These are phyloP conservation scores for Lasiosphaeria miniovina DNA, from an alignment of 495 filamentous ascomycete species.

Conservation along the genomic window DNA sequence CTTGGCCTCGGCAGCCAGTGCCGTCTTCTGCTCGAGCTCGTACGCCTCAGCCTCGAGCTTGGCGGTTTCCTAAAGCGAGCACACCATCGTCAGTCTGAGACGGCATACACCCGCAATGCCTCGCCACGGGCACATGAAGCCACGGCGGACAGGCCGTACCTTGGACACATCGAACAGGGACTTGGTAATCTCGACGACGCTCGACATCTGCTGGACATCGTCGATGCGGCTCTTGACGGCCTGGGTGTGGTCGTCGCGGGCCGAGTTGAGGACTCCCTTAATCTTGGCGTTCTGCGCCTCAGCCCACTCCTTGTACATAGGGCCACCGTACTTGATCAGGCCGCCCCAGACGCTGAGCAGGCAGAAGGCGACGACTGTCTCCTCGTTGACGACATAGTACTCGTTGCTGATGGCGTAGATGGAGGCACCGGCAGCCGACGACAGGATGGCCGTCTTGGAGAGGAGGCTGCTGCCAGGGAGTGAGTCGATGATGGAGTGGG, in stretches of 20 bases:
- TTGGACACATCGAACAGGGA: constrained; percentile 96
- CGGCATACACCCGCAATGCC: no score
- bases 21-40: constrained; percentile 93
- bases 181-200: constrained; percentile 96
- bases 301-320: constrained; percentile 89
- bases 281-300: constrained; percentile 81
- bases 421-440: constrained; percentile 82
- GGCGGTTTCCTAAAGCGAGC: constrained; percentile 76
- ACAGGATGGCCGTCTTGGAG: constrained; percentile 95
- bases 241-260: constrained; percentile 87
- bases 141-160: constrained; percentile 45
- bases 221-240: constrained; percentile 92
- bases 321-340: constrained; percentile 86
- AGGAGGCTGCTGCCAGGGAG: constrained; percentile 80
- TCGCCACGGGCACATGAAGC: no score
- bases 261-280: constrained; percentile 87
- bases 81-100: background rate
- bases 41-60: constrained; percentile 91
- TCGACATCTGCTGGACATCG: constrained; percentile 85
- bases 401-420: constrained; percentile 98
- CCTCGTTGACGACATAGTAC: constrained; percentile 98
- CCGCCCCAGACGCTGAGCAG: constrained; percentile 85
- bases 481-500: constrained; percentile 88
- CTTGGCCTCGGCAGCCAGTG: constrained; percentile 88
- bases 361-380: constrained; percentile 86